Evolutionary conservation across 192 early-diverging fungal genomes (phyloP), one percentile per base, ranked within the genome.

Genomic region (Coemansia sp.): DNA sequence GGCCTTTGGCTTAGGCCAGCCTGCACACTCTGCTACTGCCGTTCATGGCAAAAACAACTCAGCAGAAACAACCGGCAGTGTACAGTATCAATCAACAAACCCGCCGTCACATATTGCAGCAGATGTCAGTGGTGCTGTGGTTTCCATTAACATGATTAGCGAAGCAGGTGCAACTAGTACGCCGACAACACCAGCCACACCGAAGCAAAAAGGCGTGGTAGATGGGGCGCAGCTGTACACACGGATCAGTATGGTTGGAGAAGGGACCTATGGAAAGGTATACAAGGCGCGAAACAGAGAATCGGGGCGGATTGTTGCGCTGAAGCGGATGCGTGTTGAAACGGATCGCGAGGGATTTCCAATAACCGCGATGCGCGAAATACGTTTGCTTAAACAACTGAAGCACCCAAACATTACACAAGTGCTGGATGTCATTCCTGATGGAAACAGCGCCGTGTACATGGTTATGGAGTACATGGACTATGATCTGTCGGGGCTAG

Each of bases 401-500:
- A 82, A 72, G 43, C 92, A 93, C 67, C 79, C 86, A 10, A 89
- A 91, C 71, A 89, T 94, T 39, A 86, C 93, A 10, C 84, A 85
- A 40, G 77, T 94, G 41, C 79, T 88, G 41, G 89, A 94, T n/a
- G 87, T 93, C 3, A 86, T 94, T 77, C 68, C 77, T 0, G 89
- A 90, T 10, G 72, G 86, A 43, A 84, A 91, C 71, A 87, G 74
- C n/a, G 87, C 88, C 2, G 86, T 92, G 9, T 92, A 92, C 53
- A 91, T 94, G 80, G 91, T 94, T 42, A 88, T 93, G 72, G 93
- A 94, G 77, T 94, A 94, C 74, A 92, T 93, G 91, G 92, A 93
- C 68, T 90, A 93, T 58, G 93, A 94, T 62, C 82, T 94, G 26
- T 89, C 91, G 1, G 93, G 93, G 12, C 86, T 94, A 37, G 72